A percentile compares a stretch with the other conserved stretches of the same genome.
These are phyloP conservation scores for Exophiala spinifera DNA, from an alignment of 2,329 filamentous ascomycete genomes.

Conservation along the genomic window DNA sequence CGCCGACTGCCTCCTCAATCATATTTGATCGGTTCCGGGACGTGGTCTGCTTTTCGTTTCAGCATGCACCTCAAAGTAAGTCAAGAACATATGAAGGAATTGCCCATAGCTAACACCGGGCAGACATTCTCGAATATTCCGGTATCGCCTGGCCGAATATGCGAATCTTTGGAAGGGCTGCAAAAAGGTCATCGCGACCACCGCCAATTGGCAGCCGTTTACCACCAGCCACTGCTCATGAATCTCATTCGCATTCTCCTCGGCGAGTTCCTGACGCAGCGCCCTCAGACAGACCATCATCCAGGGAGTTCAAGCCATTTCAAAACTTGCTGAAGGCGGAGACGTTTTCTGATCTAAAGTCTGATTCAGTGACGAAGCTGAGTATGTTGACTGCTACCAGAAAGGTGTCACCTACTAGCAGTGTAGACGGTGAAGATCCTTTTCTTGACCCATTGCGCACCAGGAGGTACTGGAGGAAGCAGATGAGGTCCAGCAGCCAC, in stretches of 20 bases:
- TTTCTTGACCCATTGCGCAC: constrained; percentile 40
- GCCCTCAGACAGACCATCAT: constrained; percentile 6
- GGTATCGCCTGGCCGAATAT: constrained; percentile 78
- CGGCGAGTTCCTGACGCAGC: constrained; percentile 37
- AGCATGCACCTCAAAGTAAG: constrained; percentile 75
- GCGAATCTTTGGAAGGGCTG: constrained; percentile 56
- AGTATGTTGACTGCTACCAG: constrained; percentile 27
- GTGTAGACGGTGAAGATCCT: constrained; percentile 36
- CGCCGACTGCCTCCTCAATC: constrained; percentile 21
- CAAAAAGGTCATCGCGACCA: constrained; percentile 37
- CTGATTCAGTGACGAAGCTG: constrained; percentile 30
- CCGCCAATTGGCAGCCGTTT: constrained; percentile 33
- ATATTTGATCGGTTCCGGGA: constrained; percentile 66
- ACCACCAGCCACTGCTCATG: constrained; percentile 29
- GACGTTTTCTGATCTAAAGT: constrained; percentile 13
- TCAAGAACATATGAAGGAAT: constrained; percentile 11
- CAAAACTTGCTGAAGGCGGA: constrained; percentile 17
- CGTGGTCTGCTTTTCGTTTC: constrained; percentile 75
- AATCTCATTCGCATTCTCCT: constrained; percentile 64
- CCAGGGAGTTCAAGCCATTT: constrained; percentile 3
- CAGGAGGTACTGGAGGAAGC: constrained; percentile 27
- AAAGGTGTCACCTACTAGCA: constrained; percentile 30
- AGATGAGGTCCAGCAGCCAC: constrained; percentile 37
- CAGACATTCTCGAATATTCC: constrained; percentile 69
- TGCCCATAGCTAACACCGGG: not conserved